Base-by-base conservation (phyloP, 768 basidiomycete genomes). In the Xerocomellus dryophilus region DNA sequence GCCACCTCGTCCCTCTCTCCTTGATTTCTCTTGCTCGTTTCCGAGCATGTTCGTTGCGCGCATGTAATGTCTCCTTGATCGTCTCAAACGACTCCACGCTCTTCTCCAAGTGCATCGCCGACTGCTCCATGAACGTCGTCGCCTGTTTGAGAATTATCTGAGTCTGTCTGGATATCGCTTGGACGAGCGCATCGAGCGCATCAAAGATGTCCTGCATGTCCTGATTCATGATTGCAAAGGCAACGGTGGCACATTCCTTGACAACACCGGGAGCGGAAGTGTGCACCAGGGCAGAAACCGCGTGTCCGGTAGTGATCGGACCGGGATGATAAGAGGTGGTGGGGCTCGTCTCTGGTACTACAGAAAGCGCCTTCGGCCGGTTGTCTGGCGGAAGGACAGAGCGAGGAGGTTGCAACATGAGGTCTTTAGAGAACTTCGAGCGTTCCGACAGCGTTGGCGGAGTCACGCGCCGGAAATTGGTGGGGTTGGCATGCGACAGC, bases 151-250 rank as follows among this genome's bases (percentile, higher is more conserved):
- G 47, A 11, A 70, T 42, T 4, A 61, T 55, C 35, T 64, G 64
- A 9, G 66, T 68, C 54, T 85, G 82, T 47, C 71, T 73, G 11
- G 74, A 75, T 48, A 86, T 77, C 40, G 77, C 77, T 31, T 68
- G 71, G 54, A 78, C 69, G 34, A 87, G 74, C 1, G 77, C 81
- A 58, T 87, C 85, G 29, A 87, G 73, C 4, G 82, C 83, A 23
- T 80, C 79, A 32, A 81, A 65, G 18, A 86, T 71, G 57, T 85
- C 84, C 20, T 77, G 73, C 47, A 84, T 66, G 52, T 86, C 85
- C 47, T 71, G 74, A 9, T 74, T 74, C 20, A 84, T 67, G n/a
- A 70, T 70, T 7, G 77, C 71, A 2, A 76, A 63, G 21, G 78
- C 65, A 12, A 74, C 74, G 43, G 76, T 77, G 48, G 76, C 71